Percentiles rank a stretch among this genome's conserved stretches.
These are phyloP conservation scores for Trichoderma sp. DNA, from an alignment of 2,329 filamentous ascomycete species.

Conservation along the genomic window DNA sequence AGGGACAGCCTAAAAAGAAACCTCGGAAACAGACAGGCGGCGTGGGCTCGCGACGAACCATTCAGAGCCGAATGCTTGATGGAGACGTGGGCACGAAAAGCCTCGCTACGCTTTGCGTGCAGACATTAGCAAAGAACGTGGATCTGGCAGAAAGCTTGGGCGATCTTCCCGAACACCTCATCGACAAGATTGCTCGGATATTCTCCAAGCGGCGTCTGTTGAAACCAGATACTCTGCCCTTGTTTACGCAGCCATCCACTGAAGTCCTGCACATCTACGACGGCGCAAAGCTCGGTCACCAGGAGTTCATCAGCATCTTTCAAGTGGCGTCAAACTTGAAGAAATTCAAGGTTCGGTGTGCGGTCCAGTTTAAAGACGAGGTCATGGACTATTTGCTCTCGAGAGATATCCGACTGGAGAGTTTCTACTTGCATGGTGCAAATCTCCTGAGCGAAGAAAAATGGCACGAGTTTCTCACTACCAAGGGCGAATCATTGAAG, in stretches of 20 bases:
- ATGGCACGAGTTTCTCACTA: slow-evolving; percentile 71
- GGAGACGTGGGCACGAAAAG: slow-evolving; percentile 71
- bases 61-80: slow-evolving; percentile 83
- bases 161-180: slow-evolving; percentile 55
- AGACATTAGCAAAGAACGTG: slow-evolving; percentile 65
- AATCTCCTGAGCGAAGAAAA: slow-evolving; percentile 78
- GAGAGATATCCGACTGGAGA: slow-evolving; percentile 68
- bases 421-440: slow-evolving; percentile 77
- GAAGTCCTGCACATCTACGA: slow-evolving; percentile 61
- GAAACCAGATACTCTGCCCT: slow-evolving; percentile 54
- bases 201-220: slow-evolving; percentile 63
- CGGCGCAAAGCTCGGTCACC: slow-evolving; percentile 64
- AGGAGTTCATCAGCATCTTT: slow-evolving; percentile 82
- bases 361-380: slow-evolving; percentile 87
- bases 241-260: slow-evolving; percentile 58
- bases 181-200: slow-evolving; percentile 62
- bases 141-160: slow-evolving; percentile 64
- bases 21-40: slow-evolving; percentile 55
- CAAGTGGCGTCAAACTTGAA: slow-evolving; percentile 70
- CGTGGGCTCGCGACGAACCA: slow-evolving; percentile 68
- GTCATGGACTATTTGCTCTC: slow-evolving; percentile 80
- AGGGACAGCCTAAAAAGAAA: slow-evolving; percentile 45
- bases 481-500: slow-evolving; percentile 66
- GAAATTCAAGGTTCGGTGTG: slow-evolving; percentile 75
- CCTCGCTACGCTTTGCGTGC: slow-evolving; percentile 64